Evolutionary conservation across 2,329 filamentous ascomycete genomes (phyloP).

Genomic region (Penicillium fuscoglaucum): DNA sequence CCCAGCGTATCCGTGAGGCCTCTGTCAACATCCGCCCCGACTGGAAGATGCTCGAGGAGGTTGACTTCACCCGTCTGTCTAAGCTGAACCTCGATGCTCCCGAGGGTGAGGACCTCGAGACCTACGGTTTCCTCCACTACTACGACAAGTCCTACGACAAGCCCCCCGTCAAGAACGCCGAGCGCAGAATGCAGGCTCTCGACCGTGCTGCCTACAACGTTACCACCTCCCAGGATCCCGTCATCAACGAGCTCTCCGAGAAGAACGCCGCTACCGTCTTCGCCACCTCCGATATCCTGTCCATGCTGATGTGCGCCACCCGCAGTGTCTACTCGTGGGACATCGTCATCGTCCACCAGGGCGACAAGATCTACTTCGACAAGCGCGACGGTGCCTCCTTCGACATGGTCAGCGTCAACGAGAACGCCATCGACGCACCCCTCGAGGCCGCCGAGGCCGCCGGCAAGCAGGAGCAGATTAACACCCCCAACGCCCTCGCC

Average conservation of each 20-base stretch:
- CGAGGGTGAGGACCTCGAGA: slow-evolving; percentile 91
- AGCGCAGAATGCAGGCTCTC: slow-evolving; percentile 82
- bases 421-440: slow-evolving; percentile 94
- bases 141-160: slow-evolving; percentile 97
- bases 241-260: slow-evolving; percentile 95
- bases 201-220: slow-evolving; percentile 98
- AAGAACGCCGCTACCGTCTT: slow-evolving; percentile 96
- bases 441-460: slow-evolving; percentile 75
- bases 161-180: slow-evolving; percentile 80
- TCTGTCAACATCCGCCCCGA: slow-evolving; percentile 95
- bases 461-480: slow-evolving; percentile 83
- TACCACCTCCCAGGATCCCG: slow-evolving; percentile 90
- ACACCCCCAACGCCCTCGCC: slow-evolving; percentile 88
- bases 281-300: slow-evolving; percentile 93
- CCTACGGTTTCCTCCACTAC: slow-evolving; percentile 97
- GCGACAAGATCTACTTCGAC: slow-evolving; percentile 97
- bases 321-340: slow-evolving; percentile 99
- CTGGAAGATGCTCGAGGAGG: slow-evolving; percentile 95
- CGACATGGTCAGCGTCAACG: slow-evolving; percentile 98
- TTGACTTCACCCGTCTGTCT: slow-evolving; percentile 90
- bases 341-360: slow-evolving; percentile 87
- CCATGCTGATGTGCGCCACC: slow-evolving; percentile 98
- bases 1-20: slow-evolving; percentile 89
- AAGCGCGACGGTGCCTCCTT: slow-evolving; percentile 94
- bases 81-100: slow-evolving; percentile 96